phyloP scores from a whole-genome alignment of 1,139 yeast species.

The Kazachstania sp. region DNA sequence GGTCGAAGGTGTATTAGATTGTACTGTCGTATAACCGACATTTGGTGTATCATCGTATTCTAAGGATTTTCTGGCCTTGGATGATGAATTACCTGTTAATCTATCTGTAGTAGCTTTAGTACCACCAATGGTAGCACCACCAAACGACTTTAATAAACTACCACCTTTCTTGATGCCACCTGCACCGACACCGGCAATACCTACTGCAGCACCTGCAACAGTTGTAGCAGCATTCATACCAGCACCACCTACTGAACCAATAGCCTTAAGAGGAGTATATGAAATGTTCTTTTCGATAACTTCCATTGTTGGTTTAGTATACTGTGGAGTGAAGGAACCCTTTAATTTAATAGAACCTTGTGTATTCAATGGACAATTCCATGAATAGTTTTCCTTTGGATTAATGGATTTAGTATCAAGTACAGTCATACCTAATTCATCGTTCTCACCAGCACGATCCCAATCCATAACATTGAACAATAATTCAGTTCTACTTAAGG shows the following conservation, averaged over 20 bases:
- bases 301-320: constrained; percentile 51
- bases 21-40: constrained; percentile 22
- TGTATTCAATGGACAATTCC: constrained; percentile 46
- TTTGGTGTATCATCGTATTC: constrained; percentile 28
- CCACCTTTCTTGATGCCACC: constrained; percentile 44
- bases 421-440: constrained; percentile 44
- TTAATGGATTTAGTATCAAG: constrained; percentile 44
- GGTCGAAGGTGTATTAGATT: constrained; percentile 6
- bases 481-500: constrained; percentile 49
- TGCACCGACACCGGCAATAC: constrained; percentile 33
- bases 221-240: constrained; percentile 16
- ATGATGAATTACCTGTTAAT: not conserved
- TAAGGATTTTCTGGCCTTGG: constrained; percentile 7
- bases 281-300: constrained; percentile 37
- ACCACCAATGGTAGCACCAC: constrained; percentile 8
- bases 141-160: constrained; percentile 27
- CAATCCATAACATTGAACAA: constrained; percentile 54
- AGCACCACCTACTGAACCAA: constrained; percentile 32
- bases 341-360: constrained; percentile 50
- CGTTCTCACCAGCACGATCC: constrained; percentile 68
- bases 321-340: constrained; percentile 56
- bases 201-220: constrained; percentile 22
- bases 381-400: constrained; percentile 39
- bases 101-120: constrained; percentile 1
- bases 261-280: constrained; percentile 30